Evolutionary conservation across 148 eudicot species (phyloP).

Genomic region (Chenopodium suecicum): DNA sequence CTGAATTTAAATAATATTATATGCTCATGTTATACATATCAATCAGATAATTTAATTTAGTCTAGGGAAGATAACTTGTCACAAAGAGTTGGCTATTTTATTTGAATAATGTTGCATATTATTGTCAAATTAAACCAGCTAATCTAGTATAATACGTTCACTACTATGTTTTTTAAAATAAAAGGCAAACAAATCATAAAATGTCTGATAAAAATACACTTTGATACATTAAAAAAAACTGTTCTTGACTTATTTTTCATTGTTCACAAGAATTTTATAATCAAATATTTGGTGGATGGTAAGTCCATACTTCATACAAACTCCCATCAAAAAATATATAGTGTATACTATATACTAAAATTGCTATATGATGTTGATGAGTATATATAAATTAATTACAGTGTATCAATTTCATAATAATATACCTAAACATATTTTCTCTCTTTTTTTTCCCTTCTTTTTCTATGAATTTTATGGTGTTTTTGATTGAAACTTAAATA

Average conservation of each 20-base stretch:
- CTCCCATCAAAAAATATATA: neutral
- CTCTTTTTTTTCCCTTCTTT: neutral
- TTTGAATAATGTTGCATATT: too few species aligned
- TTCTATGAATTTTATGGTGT: neutral
- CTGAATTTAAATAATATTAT: too few species aligned
- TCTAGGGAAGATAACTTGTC: too few species aligned
- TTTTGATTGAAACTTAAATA: constrained; percentile 1
- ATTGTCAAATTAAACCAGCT: too few species aligned
- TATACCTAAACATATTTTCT: neutral
- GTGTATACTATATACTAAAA: neutral
- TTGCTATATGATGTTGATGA: neutral
- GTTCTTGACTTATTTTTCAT: neutral
- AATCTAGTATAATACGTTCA: too few species aligned
- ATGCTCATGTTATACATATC: too few species aligned
- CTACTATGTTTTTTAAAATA: too few species aligned
- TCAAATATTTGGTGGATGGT: neutral
- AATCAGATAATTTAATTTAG: too few species aligned
- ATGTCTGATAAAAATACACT: too few species aligned
- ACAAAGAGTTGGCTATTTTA: too few species aligned
- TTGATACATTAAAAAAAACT: too few species aligned
- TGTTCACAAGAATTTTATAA: neutral
- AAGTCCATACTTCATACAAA: neutral
- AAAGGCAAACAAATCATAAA: too few species aligned
- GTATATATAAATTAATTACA: neutral
- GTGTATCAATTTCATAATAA: neutral